Percentiles rank a stretch among this genome's conserved stretches.
phyloP scores from a whole-genome alignment of 768 basidiomycete species.

The Mrakia frigida region DNA sequence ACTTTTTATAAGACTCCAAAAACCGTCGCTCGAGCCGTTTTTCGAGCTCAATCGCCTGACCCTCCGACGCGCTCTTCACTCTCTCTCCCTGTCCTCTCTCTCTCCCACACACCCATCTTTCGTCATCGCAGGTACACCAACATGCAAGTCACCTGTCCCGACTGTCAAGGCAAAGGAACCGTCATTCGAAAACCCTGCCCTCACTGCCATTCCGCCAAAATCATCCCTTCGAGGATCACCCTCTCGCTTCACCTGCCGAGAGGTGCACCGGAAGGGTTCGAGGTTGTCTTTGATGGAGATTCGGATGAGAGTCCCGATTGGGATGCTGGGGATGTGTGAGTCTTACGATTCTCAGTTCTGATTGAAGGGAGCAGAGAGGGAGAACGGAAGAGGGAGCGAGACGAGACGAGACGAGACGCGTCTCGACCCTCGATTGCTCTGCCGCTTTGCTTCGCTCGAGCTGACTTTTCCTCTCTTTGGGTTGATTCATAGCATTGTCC shows the following conservation, averaged over 20 bases:
- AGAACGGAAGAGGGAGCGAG: not conserved
- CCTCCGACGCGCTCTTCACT: constrained; percentile 59
- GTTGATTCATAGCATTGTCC: constrained; percentile 62
- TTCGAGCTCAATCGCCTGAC: no score
- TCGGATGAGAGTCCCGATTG: constrained; percentile 93
- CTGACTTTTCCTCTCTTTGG: no score
- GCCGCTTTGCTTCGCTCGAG: not conserved
- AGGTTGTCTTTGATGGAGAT: constrained; percentile 92
- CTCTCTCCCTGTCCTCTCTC: not conserved
- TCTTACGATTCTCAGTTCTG: constrained; percentile 71
- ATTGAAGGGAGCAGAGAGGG: constrained; percentile 57
- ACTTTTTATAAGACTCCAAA: no score
- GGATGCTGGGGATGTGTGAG: constrained; percentile 88
- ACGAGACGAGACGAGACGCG: not conserved
- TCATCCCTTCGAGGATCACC: constrained; percentile 52
- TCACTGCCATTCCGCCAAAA: constrained; percentile 66
- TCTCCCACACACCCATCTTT: not conserved
- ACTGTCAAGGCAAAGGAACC: constrained; percentile 32
- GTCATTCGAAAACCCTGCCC: constrained; percentile 54
- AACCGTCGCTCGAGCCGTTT: no score
- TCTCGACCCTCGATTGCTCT: not conserved
- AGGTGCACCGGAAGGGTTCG: constrained; percentile 88
- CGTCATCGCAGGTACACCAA: constrained; percentile 32
- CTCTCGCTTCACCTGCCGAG: constrained; percentile 79
- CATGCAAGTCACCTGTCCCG: constrained; percentile 29